Percentiles rank a stretch among this genome's conserved stretches.
Conservation (phyloP, 2,329 filamentous ascomycete genomes). For the Trichophyton benhamiae region DNA sequence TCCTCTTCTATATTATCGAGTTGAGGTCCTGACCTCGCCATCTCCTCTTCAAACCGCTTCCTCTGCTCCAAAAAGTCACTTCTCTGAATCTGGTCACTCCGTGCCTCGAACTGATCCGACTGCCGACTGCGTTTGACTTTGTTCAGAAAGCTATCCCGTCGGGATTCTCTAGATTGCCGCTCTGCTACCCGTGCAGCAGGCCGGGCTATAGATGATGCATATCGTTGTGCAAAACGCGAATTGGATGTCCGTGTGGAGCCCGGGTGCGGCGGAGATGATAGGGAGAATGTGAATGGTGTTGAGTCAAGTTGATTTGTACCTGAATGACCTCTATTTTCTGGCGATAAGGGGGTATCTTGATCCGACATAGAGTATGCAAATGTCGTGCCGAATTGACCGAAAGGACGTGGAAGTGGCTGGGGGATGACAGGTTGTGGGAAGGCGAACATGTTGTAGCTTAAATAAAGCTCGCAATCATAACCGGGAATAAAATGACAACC, state of each 20-base stretch:
- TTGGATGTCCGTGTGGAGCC: neutral
- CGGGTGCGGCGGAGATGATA: neutral
- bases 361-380: neutral
- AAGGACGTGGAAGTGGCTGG: neutral
- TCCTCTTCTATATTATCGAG: constrained; percentile 15
- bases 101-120: constrained; percentile 26
- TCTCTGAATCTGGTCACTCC: constrained; percentile 32
- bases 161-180: constrained; percentile 21
- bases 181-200: constrained; percentile 20
- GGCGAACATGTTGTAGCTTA: constrained; percentile 9
- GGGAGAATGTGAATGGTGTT: neutral
- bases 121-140: constrained; percentile 31
- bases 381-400: neutral
- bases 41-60: constrained; percentile 28
- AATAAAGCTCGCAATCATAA: constrained; percentile 3
- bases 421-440: neutral
- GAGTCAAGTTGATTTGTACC: neutral
- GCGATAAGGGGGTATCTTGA: neutral
- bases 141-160: constrained; percentile 31
- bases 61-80: constrained; percentile 31
- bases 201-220: constrained; percentile 23
- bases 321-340: neutral
- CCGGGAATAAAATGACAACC: neutral
- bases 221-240: constrained; percentile 26
- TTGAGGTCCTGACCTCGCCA: constrained; percentile 23